phyloP scores from a whole-genome alignment of 179 eudicot species.

The Amaranthus tricolor region DNA sequence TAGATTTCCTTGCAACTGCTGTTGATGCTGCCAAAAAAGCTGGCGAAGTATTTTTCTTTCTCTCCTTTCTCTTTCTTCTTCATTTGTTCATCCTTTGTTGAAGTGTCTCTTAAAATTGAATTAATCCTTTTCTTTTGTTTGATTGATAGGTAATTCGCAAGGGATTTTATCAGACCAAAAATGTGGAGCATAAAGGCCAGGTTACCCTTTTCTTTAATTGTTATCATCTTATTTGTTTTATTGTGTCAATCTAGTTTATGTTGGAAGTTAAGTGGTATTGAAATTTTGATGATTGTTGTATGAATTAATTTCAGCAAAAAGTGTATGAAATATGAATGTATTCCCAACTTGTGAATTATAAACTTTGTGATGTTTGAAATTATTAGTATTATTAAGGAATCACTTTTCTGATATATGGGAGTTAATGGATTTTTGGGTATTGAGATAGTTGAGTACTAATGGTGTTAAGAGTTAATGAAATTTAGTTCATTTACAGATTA shows the following conservation, averaged over 20 bases:
- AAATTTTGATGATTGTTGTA: not conserved
- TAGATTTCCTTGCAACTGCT: constrained; percentile 46
- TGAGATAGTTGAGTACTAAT: not conserved
- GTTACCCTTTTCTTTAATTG: constrained; percentile 20
- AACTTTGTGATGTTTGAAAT: not conserved
- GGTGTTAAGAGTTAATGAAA: not conserved
- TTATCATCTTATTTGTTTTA: too few species aligned
- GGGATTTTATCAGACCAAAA: constrained; percentile 75
- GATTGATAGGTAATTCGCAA: constrained; percentile 58
- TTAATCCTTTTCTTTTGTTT: not conserved
- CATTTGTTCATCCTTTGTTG: not conserved
- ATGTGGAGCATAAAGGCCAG: constrained; percentile 91
- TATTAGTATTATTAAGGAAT: not conserved
- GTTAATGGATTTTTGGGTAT: not conserved
- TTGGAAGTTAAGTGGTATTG: not conserved
- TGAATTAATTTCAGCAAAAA: not conserved
- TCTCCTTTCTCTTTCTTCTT: not conserved
- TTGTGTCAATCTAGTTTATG: not conserved
- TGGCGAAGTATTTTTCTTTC: constrained; percentile 54
- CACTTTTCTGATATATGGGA: not conserved
- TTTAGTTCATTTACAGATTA: not conserved
- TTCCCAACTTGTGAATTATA: constrained; percentile 6
- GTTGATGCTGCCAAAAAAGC: constrained; percentile 88
- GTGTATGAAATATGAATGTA: not conserved
- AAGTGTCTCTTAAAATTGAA: not conserved